These are phyloP conservation scores for Haplosporangium sp. DNA, from an alignment of 371 early-diverging fungal species.

Conservation along the genomic window DNA sequence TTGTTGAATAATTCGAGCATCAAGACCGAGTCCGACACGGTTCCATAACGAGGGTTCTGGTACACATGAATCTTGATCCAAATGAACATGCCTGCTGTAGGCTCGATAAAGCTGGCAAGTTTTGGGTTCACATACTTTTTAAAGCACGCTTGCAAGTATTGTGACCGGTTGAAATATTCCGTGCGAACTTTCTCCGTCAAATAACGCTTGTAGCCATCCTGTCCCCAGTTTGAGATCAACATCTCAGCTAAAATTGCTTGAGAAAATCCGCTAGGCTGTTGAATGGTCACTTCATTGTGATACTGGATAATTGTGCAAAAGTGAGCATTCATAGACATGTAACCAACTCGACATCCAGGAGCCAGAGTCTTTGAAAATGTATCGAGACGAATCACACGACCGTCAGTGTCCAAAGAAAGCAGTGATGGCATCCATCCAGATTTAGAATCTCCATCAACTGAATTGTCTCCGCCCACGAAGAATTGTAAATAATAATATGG, in stretches of 20 bases:
- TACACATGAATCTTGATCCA: constrained; percentile 78
- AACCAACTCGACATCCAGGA: constrained; percentile 83
- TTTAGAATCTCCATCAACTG: constrained; percentile 19
- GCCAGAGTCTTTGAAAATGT: constrained; percentile 85
- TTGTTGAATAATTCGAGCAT: constrained; percentile 49
- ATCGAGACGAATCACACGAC: constrained; percentile 85
- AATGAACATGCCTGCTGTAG: constrained; percentile 88
- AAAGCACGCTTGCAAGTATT: constrained; percentile 67
- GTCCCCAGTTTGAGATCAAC: constrained; percentile 71
- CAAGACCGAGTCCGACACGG: constrained; percentile 32
- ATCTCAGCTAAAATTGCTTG: constrained; percentile 72
- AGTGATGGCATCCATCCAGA: constrained; percentile 49
- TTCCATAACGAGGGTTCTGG: constrained; percentile 63
- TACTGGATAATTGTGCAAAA: constrained; percentile 76
- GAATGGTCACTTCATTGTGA: constrained; percentile 78
- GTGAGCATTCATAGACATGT: constrained; percentile 77
- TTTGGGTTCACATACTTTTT: constrained; percentile 64
- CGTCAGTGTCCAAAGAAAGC: constrained; percentile 79
- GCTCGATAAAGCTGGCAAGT: constrained; percentile 73
- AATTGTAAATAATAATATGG: constrained; percentile 85
- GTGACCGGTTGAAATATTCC: constrained; percentile 72
- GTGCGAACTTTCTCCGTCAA: constrained; percentile 65
- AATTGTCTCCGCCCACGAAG: constrained; percentile 66
- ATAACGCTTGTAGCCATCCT: constrained; percentile 76
- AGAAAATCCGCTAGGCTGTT: constrained; percentile 81